Evolutionary conservation across 1,284 basidiomycete species (phyloP), one percentile per base, ranked within the genome.

Genomic region (Rhodotorula sp.): DNA sequence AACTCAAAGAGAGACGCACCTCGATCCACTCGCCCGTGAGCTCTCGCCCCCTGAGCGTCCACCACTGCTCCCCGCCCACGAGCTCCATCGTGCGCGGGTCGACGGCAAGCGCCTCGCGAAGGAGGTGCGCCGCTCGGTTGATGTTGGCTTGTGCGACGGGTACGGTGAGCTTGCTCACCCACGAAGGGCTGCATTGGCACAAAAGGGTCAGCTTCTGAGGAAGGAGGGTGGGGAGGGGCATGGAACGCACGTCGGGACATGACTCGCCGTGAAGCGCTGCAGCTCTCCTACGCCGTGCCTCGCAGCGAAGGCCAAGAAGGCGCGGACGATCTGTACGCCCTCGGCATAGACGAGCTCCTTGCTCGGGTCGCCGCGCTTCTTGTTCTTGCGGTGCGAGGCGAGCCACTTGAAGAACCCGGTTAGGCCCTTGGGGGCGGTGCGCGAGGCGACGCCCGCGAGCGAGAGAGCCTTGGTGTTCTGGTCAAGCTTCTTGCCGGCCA

Each of bases 241-340:
- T n/a, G 41, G 27, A 2, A 48, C 65, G 44, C 48, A 70, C 64
- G 46, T 77, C 1, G 82, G 82, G 6, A 83, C 78, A 17, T 78
- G 73, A 76, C 80, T 81, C 3, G 81, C 82, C 4, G 82, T 83
- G 70, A 82, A 84, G 10, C 78, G 77, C 71, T 84, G 83, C 27
- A 83, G 79, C 61, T 83, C 82, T 64, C 82, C 82, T 17, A 84
- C 80, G 1, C 73, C 61, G 37, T 72, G 71, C 9, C 57, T 75
- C 8, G 74, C 68, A 5, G 77, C 73, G 36, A 73, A 76, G 19
- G 67, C 62, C 8, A 79, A 60, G 64, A 79, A 79, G 22, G 70
- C 64, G 7, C 66, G 46, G 36, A 79, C 71, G 57, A 79, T 78
- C 39, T 69, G 69, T 46, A 78, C 63, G 4, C 75, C 78, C 65